These are phyloP conservation scores for Camellia granthamiana DNA, from an alignment of 148 eudicot genomes.

Conservation along the genomic window DNA sequence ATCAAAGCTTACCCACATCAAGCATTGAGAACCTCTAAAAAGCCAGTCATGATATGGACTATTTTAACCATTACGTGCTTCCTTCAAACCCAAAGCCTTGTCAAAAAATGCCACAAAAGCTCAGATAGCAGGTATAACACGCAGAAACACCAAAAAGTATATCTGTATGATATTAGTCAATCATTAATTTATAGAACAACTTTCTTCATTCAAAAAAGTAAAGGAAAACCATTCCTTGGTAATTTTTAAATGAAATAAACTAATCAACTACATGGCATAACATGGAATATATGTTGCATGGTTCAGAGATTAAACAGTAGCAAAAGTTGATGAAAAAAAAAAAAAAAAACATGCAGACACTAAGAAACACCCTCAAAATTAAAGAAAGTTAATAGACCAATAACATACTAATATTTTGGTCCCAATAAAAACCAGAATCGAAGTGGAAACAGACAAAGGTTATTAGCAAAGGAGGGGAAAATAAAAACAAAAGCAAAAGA, in stretches of 20 bases:
- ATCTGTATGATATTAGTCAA: slow-evolving; percentile 27
- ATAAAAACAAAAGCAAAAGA: neutral
- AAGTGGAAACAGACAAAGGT: neutral
- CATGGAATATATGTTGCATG: neutral
- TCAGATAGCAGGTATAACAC: slow-evolving; percentile 41
- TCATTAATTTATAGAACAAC: neutral
- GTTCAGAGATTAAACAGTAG: neutral
- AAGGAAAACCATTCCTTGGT: neutral
- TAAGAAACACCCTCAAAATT: neutral
- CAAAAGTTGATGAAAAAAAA: neutral
- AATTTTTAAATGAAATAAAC: neutral
- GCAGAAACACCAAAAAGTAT: slow-evolving; percentile 27
- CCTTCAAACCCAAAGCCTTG: slow-evolving; percentile 33
- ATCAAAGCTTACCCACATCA: slow-evolving; percentile 54
- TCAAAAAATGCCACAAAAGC: slow-evolving; percentile 42
- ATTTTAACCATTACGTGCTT: slow-evolving; percentile 18
- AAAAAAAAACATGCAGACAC: neutral
- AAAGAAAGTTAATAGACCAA: neutral
- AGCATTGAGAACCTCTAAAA: slow-evolving; percentile 44
- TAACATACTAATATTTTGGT: neutral
- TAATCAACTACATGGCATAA: neutral
- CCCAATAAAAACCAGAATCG: neutral
- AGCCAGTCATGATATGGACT: slow-evolving; percentile 44
- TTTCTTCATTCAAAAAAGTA: neutral
- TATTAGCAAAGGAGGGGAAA: neutral